A percentile compares a stretch with the other conserved stretches of the same genome.
Conservation (phyloP, 2,329 filamentous ascomycete species). For the Ophiocordyceps australis region DNA sequence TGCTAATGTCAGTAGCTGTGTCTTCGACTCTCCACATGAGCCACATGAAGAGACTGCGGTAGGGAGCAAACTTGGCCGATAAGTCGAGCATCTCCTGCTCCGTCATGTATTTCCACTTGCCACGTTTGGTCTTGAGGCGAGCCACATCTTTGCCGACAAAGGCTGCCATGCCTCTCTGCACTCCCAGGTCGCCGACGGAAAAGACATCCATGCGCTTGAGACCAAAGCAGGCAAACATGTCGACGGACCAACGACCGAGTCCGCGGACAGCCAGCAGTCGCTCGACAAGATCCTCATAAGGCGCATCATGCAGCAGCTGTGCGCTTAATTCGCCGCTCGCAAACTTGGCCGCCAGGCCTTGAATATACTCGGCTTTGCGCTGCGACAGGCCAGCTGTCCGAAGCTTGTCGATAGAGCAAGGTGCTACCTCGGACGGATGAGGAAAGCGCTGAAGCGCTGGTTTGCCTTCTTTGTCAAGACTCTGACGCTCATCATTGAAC, state of each 20-base stretch:
- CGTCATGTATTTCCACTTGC: constrained; percentile 97
- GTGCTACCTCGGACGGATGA: constrained; percentile 52
- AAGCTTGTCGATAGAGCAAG: constrained; percentile 44
- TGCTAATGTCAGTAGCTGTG: constrained; percentile 44
- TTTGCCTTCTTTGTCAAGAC: no score
- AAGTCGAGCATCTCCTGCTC: constrained; percentile 83
- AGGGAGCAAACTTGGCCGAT: constrained; percentile 65
- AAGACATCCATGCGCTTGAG: constrained; percentile 91
- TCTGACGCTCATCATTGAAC: constrained; percentile 38
- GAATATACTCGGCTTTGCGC: constrained; percentile 89
- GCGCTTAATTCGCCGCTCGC: constrained; percentile 55
- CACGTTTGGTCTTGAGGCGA: constrained; percentile 62
- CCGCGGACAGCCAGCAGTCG: constrained; percentile 74
- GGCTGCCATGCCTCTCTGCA: constrained; percentile 86
- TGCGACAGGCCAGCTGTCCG: constrained; percentile 79
- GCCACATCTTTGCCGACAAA: constrained; percentile 68
- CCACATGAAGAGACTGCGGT: constrained; percentile 93
- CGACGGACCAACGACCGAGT: constrained; percentile 76
- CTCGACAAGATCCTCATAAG: constrained; percentile 73
- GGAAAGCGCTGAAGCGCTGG: constrained; percentile 39
- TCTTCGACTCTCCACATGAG: constrained; percentile 87
- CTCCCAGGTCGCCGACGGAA: constrained; percentile 76
- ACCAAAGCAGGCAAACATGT: constrained; percentile 97
- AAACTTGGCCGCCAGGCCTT: constrained; percentile 73
- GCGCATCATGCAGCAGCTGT: constrained; percentile 55